A percentile compares a stretch with the other conserved stretches of the same genome.
Evolutionary conservation across 257 asterid genomes (phyloP).

Genomic region (Misopates orontium): DNA sequence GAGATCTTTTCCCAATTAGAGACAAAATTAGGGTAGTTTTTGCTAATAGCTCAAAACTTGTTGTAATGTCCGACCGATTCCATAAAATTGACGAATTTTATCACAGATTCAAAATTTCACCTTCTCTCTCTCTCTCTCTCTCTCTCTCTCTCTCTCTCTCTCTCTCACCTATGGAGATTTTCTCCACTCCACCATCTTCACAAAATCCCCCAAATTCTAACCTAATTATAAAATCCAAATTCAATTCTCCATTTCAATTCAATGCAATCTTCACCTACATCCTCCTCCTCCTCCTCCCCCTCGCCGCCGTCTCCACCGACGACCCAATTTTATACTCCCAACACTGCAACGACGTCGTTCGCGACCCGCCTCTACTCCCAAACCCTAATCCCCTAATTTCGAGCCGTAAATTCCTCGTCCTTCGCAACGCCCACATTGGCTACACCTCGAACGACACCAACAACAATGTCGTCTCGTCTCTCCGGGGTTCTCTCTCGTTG

Average conservation of each 20-base stretch:
- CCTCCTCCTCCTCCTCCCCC: background rate
- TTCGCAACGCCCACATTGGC: background rate
- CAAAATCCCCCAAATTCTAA: no score
- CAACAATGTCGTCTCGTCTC: conserved; percentile 16
- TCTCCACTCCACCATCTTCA: background rate
- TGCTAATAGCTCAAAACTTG: no score
- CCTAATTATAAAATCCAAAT: no score
- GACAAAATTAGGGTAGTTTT: no score
- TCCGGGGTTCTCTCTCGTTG: conserved; percentile 43
- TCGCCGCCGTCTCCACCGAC: background rate
- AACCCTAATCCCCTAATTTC: conserved; percentile 1
- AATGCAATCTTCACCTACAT: background rate
- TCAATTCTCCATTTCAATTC: no score
- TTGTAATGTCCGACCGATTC: no score
- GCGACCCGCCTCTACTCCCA: background rate
- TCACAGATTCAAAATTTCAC: no score
- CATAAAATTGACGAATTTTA: no score
- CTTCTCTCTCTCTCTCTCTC: no score
- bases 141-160: no score
- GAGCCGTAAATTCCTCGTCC: background rate
- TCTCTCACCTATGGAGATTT: background rate
- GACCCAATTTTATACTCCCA: background rate
- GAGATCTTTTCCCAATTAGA: no score
- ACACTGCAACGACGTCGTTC: background rate
- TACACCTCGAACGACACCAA: background rate